Conservation (phyloP, 306 rosid genomes). For the Quercus robur region DNA sequence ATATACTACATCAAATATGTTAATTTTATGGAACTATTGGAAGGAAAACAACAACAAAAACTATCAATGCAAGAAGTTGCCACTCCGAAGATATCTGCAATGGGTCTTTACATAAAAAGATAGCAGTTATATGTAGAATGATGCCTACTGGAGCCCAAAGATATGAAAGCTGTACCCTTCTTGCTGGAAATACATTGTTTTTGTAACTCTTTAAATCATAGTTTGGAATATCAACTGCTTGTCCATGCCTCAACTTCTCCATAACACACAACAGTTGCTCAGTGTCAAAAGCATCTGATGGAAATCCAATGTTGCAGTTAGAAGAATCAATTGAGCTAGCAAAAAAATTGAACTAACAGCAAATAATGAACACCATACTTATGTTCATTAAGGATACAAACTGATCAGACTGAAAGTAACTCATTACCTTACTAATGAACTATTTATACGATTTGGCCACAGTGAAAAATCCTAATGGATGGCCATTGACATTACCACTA, state of each 20-base stretch:
- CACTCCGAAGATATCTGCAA: background rate
- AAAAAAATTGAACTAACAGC: slow-evolving; percentile 13
- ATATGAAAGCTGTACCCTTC: slow-evolving; percentile 72
- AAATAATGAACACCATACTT: background rate
- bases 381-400: background rate
- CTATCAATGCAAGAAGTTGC: background rate
- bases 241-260: slow-evolving; percentile 86
- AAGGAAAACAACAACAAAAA: background rate
- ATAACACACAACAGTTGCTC: slow-evolving; percentile 64
- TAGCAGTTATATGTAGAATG: background rate
- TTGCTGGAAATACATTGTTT: slow-evolving; percentile 64
- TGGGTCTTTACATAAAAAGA: background rate
- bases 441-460: background rate
- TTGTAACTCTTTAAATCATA: slow-evolving; percentile 93
- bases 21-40: background rate
- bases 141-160: background rate
- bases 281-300: slow-evolving; percentile 88
- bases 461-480: background rate
- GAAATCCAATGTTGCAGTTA: slow-evolving; percentile 25
- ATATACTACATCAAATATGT: background rate
- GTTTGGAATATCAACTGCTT: slow-evolving; percentile 95
- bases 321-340: slow-evolving; percentile 9
- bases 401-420: background rate
- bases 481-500: background rate
- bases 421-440: background rate